A percentile compares a stretch with the other conserved stretches of the same genome.
phyloP scores from a whole-genome alignment of 192 early-diverging fungal species.

The Lobosporangium transversale region DNA sequence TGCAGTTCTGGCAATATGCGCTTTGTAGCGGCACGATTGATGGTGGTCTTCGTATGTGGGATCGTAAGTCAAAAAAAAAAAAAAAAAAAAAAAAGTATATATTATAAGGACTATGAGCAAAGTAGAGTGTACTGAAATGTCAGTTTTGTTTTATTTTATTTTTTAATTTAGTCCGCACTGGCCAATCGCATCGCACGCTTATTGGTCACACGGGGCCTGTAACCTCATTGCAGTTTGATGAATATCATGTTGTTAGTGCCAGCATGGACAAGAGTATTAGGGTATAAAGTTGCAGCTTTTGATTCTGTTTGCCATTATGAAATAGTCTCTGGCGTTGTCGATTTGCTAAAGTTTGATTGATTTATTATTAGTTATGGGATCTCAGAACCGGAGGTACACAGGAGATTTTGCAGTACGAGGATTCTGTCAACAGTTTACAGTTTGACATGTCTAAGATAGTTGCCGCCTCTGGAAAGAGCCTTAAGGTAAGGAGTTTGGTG shows the following conservation, averaged over 20 bases:
- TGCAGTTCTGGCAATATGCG: slow-evolving; percentile 80
- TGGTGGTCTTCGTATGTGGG: slow-evolving; percentile 82
- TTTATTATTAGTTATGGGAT: slow-evolving; percentile 79
- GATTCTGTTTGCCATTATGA: too few relatives aligned
- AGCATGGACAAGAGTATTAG: slow-evolving; percentile 71
- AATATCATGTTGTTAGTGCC: slow-evolving; percentile 76
- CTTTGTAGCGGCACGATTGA: slow-evolving; percentile 79
- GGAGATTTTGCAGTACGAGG: slow-evolving; percentile 66
- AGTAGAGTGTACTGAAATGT: slow-evolving; percentile 12
- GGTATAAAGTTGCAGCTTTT: slow-evolving; percentile 27
- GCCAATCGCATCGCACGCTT: slow-evolving; percentile 76
- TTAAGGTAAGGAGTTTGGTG: slow-evolving; percentile 60
- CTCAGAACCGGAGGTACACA: slow-evolving; percentile 72
- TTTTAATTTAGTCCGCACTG: slow-evolving; percentile 65
- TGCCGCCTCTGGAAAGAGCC: slow-evolving; percentile 58
- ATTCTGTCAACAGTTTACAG: slow-evolving; percentile 58
- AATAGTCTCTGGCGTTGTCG: too few relatives aligned
- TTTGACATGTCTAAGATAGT: slow-evolving; percentile 69
- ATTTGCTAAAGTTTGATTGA: too few relatives aligned
- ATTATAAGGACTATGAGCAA: too few relatives aligned
- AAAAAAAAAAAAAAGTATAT: too few relatives aligned
- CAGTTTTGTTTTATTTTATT: not conserved
- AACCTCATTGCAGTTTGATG: slow-evolving; percentile 73
- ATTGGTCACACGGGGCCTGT: slow-evolving; percentile 71
- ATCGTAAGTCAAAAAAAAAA: too few relatives aligned